phyloP scores from a whole-genome alignment of 257 asterid genomes.

The Nicotiana attenuata region DNA sequence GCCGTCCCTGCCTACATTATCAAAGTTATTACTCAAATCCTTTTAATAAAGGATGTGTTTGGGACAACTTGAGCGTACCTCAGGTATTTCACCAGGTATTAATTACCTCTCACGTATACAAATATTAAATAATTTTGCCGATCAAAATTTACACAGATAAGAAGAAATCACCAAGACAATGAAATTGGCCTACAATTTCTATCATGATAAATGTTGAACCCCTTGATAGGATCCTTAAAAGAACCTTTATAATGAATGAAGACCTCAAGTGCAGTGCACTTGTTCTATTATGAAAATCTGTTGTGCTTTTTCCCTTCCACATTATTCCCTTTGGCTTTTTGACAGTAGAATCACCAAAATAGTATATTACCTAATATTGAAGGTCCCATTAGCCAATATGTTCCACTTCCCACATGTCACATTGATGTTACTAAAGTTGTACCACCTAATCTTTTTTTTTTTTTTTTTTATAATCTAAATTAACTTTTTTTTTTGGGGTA shows the following conservation, averaged over 20 bases:
- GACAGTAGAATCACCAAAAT: neutral
- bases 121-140: too few relatives aligned
- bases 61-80: too few relatives aligned
- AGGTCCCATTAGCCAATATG: neutral
- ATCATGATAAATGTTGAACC: too few relatives aligned
- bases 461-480: neutral
- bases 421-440: neutral
- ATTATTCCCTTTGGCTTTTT: slow-evolving; percentile 1
- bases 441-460: neutral
- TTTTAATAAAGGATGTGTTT: neutral
- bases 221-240: neutral
- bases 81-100: neutral
- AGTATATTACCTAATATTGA: neutral
- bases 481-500: neutral
- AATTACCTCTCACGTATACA: neutral
- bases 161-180: too few relatives aligned
- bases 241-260: neutral
- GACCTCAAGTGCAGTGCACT: neutral
- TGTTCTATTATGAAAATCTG: neutral
- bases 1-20: neutral
- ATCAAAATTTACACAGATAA: too few relatives aligned
- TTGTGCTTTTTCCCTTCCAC: neutral
- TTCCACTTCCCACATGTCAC: slow-evolving; percentile 5
- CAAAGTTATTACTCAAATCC: neutral
- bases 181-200: too few relatives aligned